These are phyloP conservation scores for Zygoascus tannicola DNA, from an alignment of 805 yeast species.

Conservation along the genomic window DNA sequence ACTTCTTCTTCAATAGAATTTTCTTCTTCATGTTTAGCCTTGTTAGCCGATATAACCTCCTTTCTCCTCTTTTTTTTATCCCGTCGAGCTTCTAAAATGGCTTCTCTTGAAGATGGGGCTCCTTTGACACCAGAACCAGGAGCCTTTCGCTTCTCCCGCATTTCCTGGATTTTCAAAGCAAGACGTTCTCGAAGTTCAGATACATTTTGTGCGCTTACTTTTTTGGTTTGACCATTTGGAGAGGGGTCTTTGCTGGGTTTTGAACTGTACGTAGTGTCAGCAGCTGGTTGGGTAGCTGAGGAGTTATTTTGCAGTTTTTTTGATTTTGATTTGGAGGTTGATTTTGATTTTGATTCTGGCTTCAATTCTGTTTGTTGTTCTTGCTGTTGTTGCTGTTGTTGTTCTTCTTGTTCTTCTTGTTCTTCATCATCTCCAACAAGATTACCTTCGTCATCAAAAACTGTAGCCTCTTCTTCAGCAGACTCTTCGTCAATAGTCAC, in stretches of 20 bases:
- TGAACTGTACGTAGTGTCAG: slow-evolving; percentile 5
- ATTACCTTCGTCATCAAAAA: not conserved
- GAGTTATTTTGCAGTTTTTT: not conserved
- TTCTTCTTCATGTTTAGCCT: slow-evolving; percentile 36
- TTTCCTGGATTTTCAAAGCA: slow-evolving; percentile 55
- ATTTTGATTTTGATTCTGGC: not conserved
- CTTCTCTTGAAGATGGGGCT: slow-evolving; percentile 79
- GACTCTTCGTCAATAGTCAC: slow-evolving; percentile 3
- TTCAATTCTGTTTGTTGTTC: not conserved
- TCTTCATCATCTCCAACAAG: not conserved
- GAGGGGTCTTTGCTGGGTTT: too few relatives aligned
- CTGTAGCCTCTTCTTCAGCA: not conserved
- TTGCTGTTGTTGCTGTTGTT: too few relatives aligned
- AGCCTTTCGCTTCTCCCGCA: slow-evolving; percentile 82
- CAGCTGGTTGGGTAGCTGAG: not conserved
- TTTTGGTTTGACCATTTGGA: slow-evolving; percentile 17
- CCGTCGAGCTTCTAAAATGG: slow-evolving; percentile 42
- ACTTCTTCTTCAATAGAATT: slow-evolving; percentile 31
- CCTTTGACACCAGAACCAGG: slow-evolving; percentile 76
- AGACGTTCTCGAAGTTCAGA: slow-evolving; percentile 69
- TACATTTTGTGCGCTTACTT: slow-evolving; percentile 33
- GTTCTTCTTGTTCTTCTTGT: not conserved
- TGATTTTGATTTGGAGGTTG: not conserved
- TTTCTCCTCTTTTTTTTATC: slow-evolving; percentile 27
- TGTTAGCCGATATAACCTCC: slow-evolving; percentile 15